A percentile compares a stretch with the other conserved stretches of the same genome.
These are phyloP conservation scores for Baorangia bicolor DNA, from an alignment of 768 basidiomycete genomes.

Conservation along the genomic window DNA sequence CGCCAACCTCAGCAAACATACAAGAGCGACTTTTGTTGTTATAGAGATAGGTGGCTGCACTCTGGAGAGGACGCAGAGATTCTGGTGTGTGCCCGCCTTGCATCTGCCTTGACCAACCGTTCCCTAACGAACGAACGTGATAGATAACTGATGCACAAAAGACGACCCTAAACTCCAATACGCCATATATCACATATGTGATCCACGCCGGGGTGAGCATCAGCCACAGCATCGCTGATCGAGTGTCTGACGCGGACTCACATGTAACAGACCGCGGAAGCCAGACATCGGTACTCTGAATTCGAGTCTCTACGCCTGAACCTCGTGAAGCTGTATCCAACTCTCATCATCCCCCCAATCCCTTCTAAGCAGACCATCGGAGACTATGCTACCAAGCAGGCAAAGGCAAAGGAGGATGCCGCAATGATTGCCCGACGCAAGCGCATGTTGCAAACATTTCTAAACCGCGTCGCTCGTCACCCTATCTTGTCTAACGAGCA, in stretches of 20 bases:
- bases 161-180: constrained; percentile 83
- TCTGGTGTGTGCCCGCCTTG: constrained; percentile 45
- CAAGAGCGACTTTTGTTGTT: constrained; percentile 80
- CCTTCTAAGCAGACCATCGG: constrained; percentile 94
- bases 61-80: constrained; percentile 83
- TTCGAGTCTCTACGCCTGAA: constrained; percentile 90
- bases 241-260: constrained; percentile 8
- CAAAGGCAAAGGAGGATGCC: constrained; percentile 94
- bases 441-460: constrained; percentile 93
- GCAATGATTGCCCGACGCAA: constrained; percentile 89
- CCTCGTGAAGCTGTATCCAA: constrained; percentile 88
- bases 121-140: constrained; percentile 16
- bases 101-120: not conserved
- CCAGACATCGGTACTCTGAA: constrained; percentile 92
- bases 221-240: constrained; percentile 1
- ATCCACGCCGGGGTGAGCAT: constrained; percentile 78
- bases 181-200: constrained; percentile 93
- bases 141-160: constrained; percentile 94
- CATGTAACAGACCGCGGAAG: constrained; percentile 64
- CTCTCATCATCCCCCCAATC: constrained; percentile 95
- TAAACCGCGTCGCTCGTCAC: constrained; percentile 86
- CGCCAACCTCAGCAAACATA: constrained; percentile 49
- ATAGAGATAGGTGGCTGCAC: constrained; percentile 73
- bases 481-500: constrained; percentile 96
- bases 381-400: constrained; percentile 96